phyloP scores from a whole-genome alignment of 2,329 filamentous ascomycete species.

The Diaporthe caulivora region DNA sequence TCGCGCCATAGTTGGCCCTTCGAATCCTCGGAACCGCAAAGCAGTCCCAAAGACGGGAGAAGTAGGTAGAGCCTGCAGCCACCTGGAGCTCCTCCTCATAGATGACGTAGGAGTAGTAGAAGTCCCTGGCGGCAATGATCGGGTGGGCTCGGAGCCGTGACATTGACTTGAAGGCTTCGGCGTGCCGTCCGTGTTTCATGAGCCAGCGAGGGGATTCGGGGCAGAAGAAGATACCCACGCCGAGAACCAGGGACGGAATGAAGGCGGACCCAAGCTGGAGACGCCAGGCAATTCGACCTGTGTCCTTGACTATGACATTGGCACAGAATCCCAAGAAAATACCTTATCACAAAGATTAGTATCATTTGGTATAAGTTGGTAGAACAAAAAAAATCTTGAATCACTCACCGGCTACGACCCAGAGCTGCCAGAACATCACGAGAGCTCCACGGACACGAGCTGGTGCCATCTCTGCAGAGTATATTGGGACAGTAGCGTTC shows the following conservation, averaged over 20 bases:
- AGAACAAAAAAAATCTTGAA: accelerated
- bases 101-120: conserved; percentile 74
- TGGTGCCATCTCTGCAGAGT: conserved; percentile 39
- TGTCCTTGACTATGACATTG: conserved; percentile 68
- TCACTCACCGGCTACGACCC: conserved; percentile 35
- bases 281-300: conserved; percentile 68
- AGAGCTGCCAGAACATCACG: conserved; percentile 40
- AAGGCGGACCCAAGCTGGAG: conserved; percentile 74
- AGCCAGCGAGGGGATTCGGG: conserved; percentile 76
- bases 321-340: conserved; percentile 72
- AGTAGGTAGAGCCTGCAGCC: conserved; percentile 62
- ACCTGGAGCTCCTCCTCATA: conserved; percentile 63
- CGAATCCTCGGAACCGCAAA: conserved; percentile 78
- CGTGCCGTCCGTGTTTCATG: conserved; percentile 74
- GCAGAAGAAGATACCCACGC: conserved; percentile 73
- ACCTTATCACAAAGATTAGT: conserved; percentile 43
- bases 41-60: conserved; percentile 72
- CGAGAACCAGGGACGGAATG: conserved; percentile 68
- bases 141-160: conserved; percentile 64
- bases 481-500: conserved; percentile 38
- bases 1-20: conserved; percentile 81
- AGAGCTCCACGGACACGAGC: conserved; percentile 37
- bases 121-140: conserved; percentile 70
- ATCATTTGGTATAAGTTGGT: not conserved
- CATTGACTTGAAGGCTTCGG: conserved; percentile 70